Evolutionary conservation across 208 protist genomes (phyloP).

Genomic region (Crithidia mellificae): DNA sequence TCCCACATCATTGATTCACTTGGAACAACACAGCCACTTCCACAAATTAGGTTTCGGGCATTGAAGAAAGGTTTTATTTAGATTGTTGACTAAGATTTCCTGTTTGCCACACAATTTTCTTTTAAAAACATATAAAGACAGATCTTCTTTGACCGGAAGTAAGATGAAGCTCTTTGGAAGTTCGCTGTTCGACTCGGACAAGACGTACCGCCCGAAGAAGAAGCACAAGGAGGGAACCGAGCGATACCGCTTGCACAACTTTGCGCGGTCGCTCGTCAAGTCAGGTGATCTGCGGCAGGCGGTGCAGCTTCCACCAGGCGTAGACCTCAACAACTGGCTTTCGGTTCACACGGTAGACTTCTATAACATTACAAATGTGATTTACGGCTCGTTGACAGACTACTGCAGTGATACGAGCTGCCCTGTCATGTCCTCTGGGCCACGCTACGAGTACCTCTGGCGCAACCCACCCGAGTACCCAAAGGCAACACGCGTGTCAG

Average conservation of each 20-base stretch:
- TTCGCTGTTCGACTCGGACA: slow-evolving; percentile 91
- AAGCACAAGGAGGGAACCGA: slow-evolving; percentile 94
- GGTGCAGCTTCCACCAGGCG: slow-evolving; percentile 94
- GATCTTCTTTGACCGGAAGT: not conserved
- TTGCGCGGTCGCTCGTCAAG: slow-evolving; percentile 66
- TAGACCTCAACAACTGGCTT: slow-evolving; percentile 97
- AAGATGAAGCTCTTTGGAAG: slow-evolving; percentile 70
- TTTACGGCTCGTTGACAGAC: slow-evolving; percentile 99
- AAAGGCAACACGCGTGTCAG: slow-evolving; percentile 94
- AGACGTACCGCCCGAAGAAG: slow-evolving; percentile 96
- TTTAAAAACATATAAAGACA: too few relatives aligned
- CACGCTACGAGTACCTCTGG: slow-evolving; percentile 98
- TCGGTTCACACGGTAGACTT: slow-evolving; percentile 99
- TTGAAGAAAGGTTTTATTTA: too few relatives aligned
- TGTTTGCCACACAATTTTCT: too few relatives aligned
- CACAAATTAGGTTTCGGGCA: too few relatives aligned
- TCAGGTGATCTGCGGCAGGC: slow-evolving; percentile 95
- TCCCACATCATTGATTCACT: too few relatives aligned
- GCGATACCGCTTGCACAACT: slow-evolving; percentile 95
- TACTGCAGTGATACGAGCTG: slow-evolving; percentile 97
- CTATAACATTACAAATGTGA: slow-evolving; percentile 99
- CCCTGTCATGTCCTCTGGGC: slow-evolving; percentile 96
- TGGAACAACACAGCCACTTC: too few relatives aligned
- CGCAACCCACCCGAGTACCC: slow-evolving; percentile 94
- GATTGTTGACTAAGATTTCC: too few relatives aligned